Base-by-base conservation (phyloP, 169 alveolate species). In the Eimeria brunetti region DNA sequence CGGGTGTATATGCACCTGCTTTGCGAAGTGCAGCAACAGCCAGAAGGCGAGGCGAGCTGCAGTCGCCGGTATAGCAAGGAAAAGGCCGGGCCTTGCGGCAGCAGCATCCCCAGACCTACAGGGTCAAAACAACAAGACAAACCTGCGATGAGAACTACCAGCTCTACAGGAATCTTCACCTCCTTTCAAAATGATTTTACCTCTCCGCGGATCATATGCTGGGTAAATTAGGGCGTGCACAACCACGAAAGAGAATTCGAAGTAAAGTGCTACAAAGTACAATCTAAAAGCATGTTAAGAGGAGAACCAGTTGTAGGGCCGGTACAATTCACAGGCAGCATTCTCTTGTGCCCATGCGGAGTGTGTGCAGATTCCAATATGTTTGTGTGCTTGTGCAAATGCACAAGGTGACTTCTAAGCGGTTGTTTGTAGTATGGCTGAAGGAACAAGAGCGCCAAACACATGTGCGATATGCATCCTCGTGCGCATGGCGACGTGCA, bases 41-140 rank as follows among this genome's bases (percentile, higher is more conserved):
- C 62, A 46, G 53, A 38, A 38, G 92, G 80, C 24, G 81, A 56
- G 46, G 80, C 92, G 60, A 85, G 92, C 41, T 85, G 92, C 60
- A 85, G 76, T 11, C 92, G 76, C 44, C 92, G 92, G 80, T 46
- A 38, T 6, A 85, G 81, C 81, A 85, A 36, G 18, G 92, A 36
- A 62, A 85, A 85, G 3, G 92, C 92, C 18, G 92, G 92, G 80
- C 92, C 92, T 41, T 85, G 92, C 22, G 92, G 92, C 64, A 85
- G 81, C 92, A 85, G 80, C 92, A 85, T 85, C 44, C 81, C 92
- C 44, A 85, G 44, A 36, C 92, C 92, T 85, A 81, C 51, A 30
- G 53, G 53, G 20, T 5, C 27, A 71, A 36, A 53, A 6, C 44
- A 36, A 71, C 33, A 51, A 4, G 7, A 24, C 76, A 22, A 60